Evolutionary conservation across 805 yeast genomes (phyloP).

Genomic region (Kregervanrija fluxuum): DNA sequence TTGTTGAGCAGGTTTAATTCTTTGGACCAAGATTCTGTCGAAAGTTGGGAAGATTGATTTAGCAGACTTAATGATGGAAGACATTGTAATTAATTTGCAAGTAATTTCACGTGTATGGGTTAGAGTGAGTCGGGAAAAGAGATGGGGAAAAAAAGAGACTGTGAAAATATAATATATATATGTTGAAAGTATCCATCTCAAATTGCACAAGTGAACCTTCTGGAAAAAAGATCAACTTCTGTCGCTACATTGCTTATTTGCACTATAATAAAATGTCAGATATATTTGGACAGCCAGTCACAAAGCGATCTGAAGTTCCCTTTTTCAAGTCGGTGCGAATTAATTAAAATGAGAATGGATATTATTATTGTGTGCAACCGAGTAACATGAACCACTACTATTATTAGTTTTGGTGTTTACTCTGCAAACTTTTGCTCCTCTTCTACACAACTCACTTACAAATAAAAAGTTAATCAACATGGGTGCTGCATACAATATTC

Average conservation of each 20-base stretch:
- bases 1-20: conserved; percentile 83
- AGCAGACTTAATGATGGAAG: conserved; percentile 71
- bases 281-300: no score
- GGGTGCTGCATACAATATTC: conserved; percentile 79
- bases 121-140: neutral
- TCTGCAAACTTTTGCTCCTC: no score
- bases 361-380: no score
- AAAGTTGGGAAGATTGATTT: conserved; percentile 85
- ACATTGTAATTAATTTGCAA: conserved; percentile 13
- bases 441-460: no score
- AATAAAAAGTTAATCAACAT: conserved; percentile 28
- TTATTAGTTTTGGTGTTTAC: no score
- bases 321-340: neutral
- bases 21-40: conserved; percentile 94
- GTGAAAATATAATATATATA: neutral
- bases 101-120: neutral
- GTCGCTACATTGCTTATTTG: no score
- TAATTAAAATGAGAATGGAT: neutral
- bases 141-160: neutral
- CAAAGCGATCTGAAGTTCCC: no score
- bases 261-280: no score
- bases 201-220: no score
- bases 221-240: no score
- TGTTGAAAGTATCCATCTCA: no score
- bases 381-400: no score